These are phyloP conservation scores for Pythium chondricola DNA, from an alignment of 352 stramenopile species.

Conservation along the genomic window DNA sequence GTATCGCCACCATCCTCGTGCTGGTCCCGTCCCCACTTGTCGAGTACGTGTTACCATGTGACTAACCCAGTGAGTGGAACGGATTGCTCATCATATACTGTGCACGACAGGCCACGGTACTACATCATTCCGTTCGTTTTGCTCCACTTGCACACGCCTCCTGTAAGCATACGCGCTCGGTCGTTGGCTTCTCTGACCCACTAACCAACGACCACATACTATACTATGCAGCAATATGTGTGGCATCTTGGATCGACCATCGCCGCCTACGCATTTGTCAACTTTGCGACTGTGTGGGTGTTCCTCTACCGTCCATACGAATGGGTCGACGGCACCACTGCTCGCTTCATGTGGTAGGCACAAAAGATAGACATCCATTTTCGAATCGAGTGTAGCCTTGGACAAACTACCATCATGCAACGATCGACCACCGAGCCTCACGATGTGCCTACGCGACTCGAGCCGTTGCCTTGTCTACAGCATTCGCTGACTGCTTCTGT, in stretches of 20 bases:
- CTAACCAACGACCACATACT: neutral
- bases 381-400: neutral
- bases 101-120: conserved; percentile 53
- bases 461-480: neutral
- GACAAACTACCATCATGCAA: neutral
- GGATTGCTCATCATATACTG: neutral
- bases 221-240: conserved; percentile 49
- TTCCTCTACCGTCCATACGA: conserved; percentile 64
- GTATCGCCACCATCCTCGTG: conserved; percentile 65
- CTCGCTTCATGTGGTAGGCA: conserved; percentile 87
- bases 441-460: too few species aligned
- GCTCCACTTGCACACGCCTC: conserved; percentile 65
- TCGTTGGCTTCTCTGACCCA: neutral
- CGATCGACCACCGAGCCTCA: too few species aligned
- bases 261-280: conserved; percentile 47
- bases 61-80: neutral
- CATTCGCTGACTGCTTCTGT: neutral
- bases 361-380: too few species aligned
- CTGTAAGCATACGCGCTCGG: too few species aligned
- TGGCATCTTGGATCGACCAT: conserved; percentile 33
- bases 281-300: conserved; percentile 61
- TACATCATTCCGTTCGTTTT: conserved; percentile 78
- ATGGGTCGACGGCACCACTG: conserved; percentile 74
- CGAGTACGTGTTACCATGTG: conserved; percentile 68
- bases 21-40: conserved; percentile 85